phyloP scores from a whole-genome alignment of 176 grass and related monocot species.

The Musa schizocarpa region DNA sequence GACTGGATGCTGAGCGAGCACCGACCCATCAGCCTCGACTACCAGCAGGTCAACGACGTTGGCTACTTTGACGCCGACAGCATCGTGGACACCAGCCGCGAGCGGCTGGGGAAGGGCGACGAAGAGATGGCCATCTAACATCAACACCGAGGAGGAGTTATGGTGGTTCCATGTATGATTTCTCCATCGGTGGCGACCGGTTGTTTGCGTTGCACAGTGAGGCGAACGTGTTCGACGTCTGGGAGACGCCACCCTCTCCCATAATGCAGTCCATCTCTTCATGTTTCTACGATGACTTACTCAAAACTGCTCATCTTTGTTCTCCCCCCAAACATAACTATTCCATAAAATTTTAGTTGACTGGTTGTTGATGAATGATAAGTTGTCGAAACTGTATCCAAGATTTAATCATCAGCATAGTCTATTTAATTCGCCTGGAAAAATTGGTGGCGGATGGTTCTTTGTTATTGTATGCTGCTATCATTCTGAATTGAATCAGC shows the following conservation, averaged over 20 bases:
- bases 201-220: slow-evolving; percentile 81
- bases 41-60: slow-evolving; percentile 72
- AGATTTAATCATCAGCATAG: too few relatives aligned
- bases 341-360: too few relatives aligned
- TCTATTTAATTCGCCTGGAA: too few relatives aligned
- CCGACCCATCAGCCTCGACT: slow-evolving; percentile 51
- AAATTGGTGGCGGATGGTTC: too few relatives aligned
- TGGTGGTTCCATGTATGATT: slow-evolving; percentile 79
- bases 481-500: too few relatives aligned
- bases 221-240: slow-evolving; percentile 92
- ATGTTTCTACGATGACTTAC: too few relatives aligned
- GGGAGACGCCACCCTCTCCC: slow-evolving; percentile 74
- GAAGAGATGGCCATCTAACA: slow-evolving; percentile 25
- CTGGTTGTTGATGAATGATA: too few relatives aligned
- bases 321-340: too few relatives aligned
- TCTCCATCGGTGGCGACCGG: slow-evolving; percentile 83
- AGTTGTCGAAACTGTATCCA: too few relatives aligned
- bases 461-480: too few relatives aligned
- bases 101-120: slow-evolving; percentile 13
- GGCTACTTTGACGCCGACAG: slow-evolving; percentile 51
- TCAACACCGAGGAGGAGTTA: slow-evolving; percentile 49
- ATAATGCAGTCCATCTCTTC: too few relatives aligned
- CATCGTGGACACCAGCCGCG: slow-evolving; percentile 55
- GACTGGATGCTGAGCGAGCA: slow-evolving; percentile 88
- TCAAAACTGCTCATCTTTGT: too few relatives aligned